Evolutionary conservation across 2,329 filamentous ascomycete species (phyloP).

Genomic region (Exserohilum turcica): DNA sequence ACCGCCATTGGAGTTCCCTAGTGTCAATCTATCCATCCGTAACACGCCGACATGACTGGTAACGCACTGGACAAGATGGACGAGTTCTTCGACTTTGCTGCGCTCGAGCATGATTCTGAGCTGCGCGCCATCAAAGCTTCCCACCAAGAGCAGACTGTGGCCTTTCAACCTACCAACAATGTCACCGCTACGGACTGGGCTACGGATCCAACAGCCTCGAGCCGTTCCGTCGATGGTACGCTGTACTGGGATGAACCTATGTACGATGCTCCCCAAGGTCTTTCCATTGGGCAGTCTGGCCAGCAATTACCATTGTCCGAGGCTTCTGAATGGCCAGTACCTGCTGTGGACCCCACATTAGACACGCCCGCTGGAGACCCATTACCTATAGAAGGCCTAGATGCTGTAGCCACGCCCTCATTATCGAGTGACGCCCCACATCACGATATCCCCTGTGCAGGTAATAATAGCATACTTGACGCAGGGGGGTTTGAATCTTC

Average conservation of each 20-base stretch:
- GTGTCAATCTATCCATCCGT: not conserved
- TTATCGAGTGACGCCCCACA: constrained; percentile 6
- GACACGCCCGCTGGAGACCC: not conserved
- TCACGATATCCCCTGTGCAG: not conserved
- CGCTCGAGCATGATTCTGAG: constrained; percentile 29
- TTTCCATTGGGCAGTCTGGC: not conserved
- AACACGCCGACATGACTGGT: constrained; percentile 20
- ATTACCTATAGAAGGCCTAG: not conserved
- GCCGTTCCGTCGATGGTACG: not conserved
- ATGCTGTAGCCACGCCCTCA: constrained; percentile 5
- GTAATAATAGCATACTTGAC: not conserved
- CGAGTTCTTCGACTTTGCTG: constrained; percentile 46
- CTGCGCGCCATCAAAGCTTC: not conserved
- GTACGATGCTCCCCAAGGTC: not conserved
- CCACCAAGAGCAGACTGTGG: not conserved
- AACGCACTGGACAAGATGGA: constrained; percentile 29
- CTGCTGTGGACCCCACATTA: not conserved
- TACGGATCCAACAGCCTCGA: constrained; percentile 10
- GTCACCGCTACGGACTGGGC: constrained; percentile 37
- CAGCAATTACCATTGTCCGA: constrained; percentile 10
- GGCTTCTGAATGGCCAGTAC: not conserved
- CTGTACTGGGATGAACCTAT: constrained; percentile 6
- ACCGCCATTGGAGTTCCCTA: constrained; percentile 14
- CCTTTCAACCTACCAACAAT: constrained; percentile 1
- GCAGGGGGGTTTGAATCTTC: not conserved